A percentile compares a stretch with the other conserved stretches of the same genome.
These are phyloP conservation scores for Mortierella sp. DNA, from an alignment of 371 early-diverging fungal genomes.

Conservation along the genomic window DNA sequence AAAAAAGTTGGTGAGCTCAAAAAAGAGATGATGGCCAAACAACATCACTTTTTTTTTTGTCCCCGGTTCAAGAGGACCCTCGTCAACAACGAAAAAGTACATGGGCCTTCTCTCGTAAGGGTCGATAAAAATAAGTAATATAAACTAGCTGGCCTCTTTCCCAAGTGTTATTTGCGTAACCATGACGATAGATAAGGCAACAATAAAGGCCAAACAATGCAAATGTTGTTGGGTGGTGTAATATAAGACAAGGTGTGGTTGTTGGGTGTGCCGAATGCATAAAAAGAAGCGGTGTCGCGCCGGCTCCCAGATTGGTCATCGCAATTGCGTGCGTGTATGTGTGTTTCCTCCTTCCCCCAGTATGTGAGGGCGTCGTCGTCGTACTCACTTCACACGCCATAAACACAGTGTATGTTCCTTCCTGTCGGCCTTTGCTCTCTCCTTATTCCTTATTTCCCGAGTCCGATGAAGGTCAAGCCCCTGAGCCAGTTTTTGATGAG, in stretches of 20 bases:
- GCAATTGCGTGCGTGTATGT: neutral
- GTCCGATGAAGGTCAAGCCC: neutral
- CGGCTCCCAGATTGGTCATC: conserved; percentile 12
- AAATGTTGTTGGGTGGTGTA: neutral
- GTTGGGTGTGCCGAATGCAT: neutral
- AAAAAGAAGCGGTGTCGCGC: neutral
- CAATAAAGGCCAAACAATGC: neutral
- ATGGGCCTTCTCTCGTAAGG: neutral
- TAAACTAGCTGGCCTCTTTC: neutral
- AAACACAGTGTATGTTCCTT: neutral
- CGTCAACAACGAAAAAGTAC: neutral
- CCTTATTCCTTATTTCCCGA: conserved; percentile 3
- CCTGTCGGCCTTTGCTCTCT: neutral
- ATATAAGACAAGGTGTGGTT: neutral
- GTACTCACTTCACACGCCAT: neutral
- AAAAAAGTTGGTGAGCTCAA: conserved; percentile 2
- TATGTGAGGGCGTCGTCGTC: neutral
- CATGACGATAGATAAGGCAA: neutral
- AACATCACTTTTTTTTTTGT: neutral
- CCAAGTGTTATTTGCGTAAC: conserved; percentile 8
- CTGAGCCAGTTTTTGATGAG: neutral
- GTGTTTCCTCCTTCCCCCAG: neutral
- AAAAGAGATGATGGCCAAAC: neutral
- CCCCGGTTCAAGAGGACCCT: conserved; percentile 1
- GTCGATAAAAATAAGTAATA: neutral